phyloP scores from a whole-genome alignment of 441 rosid species.

The Jatropha multifida region DNA sequence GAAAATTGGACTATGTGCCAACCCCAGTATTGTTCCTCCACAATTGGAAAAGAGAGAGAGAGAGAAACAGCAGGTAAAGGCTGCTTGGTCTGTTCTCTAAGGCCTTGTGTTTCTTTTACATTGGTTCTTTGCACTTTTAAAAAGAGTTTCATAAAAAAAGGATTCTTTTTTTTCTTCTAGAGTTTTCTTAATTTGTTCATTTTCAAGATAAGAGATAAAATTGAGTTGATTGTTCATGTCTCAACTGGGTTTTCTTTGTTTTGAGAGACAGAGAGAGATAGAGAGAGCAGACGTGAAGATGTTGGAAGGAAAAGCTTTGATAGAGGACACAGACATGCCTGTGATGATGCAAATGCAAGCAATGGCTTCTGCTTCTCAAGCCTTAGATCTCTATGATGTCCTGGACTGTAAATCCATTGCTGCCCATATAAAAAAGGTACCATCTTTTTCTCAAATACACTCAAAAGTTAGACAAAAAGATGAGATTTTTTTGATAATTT shows the following conservation, averaged over 20 bases:
- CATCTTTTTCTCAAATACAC: conserved; percentile 8
- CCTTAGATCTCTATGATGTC: conserved; percentile 79
- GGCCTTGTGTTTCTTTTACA: conserved; percentile 16
- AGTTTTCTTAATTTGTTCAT: neutral
- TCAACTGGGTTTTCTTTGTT: conserved; percentile 3
- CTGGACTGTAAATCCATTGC: conserved; percentile 65
- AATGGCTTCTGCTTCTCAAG: conserved; percentile 79
- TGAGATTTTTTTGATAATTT: neutral
- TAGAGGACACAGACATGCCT: conserved; percentile 91
- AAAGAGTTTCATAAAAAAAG: too few species aligned
- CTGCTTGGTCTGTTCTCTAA: neutral
- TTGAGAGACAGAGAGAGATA: conserved; percentile 1
- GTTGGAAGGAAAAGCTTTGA: conserved; percentile 88
- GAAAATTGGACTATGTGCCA: conserved; percentile 25
- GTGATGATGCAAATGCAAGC: conserved; percentile 83
- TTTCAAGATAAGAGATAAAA: conserved; percentile 4
- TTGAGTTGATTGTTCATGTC: neutral
- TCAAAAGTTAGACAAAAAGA: neutral
- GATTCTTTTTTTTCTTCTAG: neutral
- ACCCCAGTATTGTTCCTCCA: neutral
- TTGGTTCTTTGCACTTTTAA: conserved; percentile 7
- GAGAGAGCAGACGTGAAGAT: conserved; percentile 28
- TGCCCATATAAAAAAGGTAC: conserved; percentile 78
- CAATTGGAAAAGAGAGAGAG: neutral
- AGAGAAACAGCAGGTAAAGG: neutral